phyloP scores from a whole-genome alignment of 129 eudicot species.

The Pittosporum tobira region DNA sequence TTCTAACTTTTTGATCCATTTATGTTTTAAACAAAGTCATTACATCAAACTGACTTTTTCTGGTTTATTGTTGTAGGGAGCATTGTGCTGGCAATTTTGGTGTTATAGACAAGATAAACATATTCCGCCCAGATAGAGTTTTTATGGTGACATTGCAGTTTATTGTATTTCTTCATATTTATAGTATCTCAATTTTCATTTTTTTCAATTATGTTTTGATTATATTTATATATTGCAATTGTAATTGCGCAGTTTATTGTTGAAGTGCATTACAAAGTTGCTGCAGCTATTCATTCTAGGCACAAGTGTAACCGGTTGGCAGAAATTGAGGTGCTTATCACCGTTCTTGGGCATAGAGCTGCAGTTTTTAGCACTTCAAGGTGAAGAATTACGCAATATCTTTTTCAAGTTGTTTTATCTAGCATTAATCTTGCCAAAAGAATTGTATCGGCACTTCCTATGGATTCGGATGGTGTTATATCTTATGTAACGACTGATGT shows the following conservation, averaged over 20 bases:
- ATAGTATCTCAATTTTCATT: neutral
- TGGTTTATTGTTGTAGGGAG: conserved; percentile 51
- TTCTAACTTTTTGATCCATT: neutral
- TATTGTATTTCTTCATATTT: neutral
- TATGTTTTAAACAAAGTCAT: neutral
- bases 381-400: conserved; percentile 28
- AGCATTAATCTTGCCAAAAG: neutral
- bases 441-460: neutral
- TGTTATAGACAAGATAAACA: conserved; percentile 77
- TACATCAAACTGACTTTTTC: conserved; percentile 9
- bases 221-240: conserved; percentile 7
- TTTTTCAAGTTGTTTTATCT: neutral
- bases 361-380: conserved; percentile 74
- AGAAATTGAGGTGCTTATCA: conserved; percentile 84
- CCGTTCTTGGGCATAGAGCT: conserved; percentile 75
- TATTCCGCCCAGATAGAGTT: conserved; percentile 95
- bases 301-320: conserved; percentile 73
- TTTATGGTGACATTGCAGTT: conserved; percentile 47
- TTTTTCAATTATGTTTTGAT: neutral
- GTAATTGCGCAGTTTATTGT: conserved; percentile 58
- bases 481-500: conserved; percentile 1
- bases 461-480: neutral
- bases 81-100: conserved; percentile 30
- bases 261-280: conserved; percentile 82
- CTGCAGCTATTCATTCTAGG: conserved; percentile 67